phyloP scores from a whole-genome alignment of 2,329 filamentous ascomycete genomes.

The Emergomyces pasteurianus region DNA sequence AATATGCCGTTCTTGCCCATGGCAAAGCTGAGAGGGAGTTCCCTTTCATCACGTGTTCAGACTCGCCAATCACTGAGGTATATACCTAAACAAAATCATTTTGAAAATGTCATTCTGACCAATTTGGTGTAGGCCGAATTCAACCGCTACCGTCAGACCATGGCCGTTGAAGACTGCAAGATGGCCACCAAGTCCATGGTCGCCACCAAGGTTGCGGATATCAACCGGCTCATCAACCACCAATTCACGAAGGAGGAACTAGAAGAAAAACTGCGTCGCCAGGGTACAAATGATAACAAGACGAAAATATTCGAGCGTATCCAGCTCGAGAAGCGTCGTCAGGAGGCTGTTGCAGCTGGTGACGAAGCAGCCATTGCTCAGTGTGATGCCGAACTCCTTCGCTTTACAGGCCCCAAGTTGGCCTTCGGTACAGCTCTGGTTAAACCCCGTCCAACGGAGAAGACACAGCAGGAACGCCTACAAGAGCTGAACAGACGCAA shows the following conservation, averaged over 20 bases:
- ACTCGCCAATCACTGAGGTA: slow-evolving; percentile 73
- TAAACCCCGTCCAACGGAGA: slow-evolving; percentile 43
- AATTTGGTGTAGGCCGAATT: slow-evolving; percentile 54
- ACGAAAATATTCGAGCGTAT: slow-evolving; percentile 57
- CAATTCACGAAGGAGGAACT: slow-evolving; percentile 76
- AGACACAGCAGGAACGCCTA: slow-evolving; percentile 66
- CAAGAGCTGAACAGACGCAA: slow-evolving; percentile 76
- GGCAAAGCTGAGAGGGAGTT: slow-evolving; percentile 75
- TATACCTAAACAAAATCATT: slow-evolving; percentile 14
- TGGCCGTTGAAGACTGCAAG: slow-evolving; percentile 58
- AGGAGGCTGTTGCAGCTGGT: slow-evolving; percentile 52
- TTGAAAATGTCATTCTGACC: slow-evolving; percentile 10
- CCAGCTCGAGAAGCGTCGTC: slow-evolving; percentile 51
- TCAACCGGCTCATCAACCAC: slow-evolving; percentile 67
- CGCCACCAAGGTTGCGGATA: slow-evolving; percentile 61
- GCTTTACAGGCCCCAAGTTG: slow-evolving; percentile 46
- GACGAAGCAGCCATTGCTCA: slow-evolving; percentile 46
- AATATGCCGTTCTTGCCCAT: slow-evolving; percentile 70
- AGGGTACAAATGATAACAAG: slow-evolving; percentile 54
- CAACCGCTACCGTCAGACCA: slow-evolving; percentile 64
- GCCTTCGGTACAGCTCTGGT: slow-evolving; percentile 58
- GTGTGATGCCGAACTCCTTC: slow-evolving; percentile 38
- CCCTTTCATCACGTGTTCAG: slow-evolving; percentile 83
- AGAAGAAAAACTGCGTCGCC: slow-evolving; percentile 61
- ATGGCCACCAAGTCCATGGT: slow-evolving; percentile 63